A percentile compares a stretch with the other conserved stretches of the same genome.
These are phyloP conservation scores for Trichophyton benhamiae DNA, from an alignment of 2,329 filamentous ascomycete species.

Conservation along the genomic window DNA sequence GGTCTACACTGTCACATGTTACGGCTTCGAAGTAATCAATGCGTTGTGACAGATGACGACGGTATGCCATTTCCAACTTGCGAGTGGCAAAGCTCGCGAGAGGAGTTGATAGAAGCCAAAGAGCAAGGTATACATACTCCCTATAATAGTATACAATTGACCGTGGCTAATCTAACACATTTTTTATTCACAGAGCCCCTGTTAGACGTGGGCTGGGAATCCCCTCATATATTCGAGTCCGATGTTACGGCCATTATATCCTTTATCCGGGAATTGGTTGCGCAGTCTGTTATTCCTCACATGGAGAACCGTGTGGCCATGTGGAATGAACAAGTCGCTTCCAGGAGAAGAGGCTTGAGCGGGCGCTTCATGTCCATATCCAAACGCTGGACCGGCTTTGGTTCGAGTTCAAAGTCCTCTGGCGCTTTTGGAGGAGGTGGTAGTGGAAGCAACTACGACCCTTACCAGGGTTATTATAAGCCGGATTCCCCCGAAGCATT, in stretches of 20 bases:
- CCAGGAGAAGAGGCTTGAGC: constrained; percentile 71
- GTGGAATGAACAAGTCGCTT: constrained; percentile 97
- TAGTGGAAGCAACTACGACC: constrained; percentile 57
- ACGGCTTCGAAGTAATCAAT: constrained; percentile 69
- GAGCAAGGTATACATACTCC: constrained; percentile 41
- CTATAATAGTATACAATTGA: constrained; percentile 5
- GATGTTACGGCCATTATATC: constrained; percentile 78
- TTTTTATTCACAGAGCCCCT: constrained; percentile 8
- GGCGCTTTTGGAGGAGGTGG: constrained; percentile 37
- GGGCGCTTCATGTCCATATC: constrained; percentile 92
- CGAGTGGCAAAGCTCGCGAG: constrained; percentile 78
- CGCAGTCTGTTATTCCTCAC: constrained; percentile 82
- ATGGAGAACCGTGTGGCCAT: constrained; percentile 87
- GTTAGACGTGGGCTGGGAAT: constrained; percentile 13
- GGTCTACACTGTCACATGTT: constrained; percentile 90
- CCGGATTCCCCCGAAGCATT: constrained; percentile 77
- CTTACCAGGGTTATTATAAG: constrained; percentile 63
- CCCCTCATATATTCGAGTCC: constrained; percentile 69
- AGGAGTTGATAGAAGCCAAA: constrained; percentile 66
- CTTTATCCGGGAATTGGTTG: constrained; percentile 88
- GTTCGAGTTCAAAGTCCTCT: constrained; percentile 51
- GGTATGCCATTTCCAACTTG: constrained; percentile 67
- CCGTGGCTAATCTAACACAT: not conserved
- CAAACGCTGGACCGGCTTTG: constrained; percentile 78
- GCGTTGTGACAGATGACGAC: constrained; percentile 82